Conservation (phyloP, 2,329 filamentous ascomycete species). For the Aspergillus sclerotialis region DNA sequence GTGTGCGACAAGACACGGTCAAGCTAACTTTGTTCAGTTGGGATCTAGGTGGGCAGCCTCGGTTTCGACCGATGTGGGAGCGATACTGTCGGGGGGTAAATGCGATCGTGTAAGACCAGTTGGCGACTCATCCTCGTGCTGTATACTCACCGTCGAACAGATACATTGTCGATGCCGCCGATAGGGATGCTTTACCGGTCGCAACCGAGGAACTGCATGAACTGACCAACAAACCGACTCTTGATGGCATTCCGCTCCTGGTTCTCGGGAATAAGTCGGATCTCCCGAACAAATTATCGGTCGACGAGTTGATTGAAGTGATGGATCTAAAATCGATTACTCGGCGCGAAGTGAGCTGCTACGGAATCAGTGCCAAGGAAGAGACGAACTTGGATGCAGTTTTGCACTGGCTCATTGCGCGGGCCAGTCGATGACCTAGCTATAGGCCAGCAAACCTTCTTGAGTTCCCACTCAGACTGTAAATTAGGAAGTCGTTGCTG, state of each 20-base stretch:
- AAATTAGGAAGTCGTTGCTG: too few relatives aligned
- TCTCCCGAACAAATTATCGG: conserved; percentile 78
- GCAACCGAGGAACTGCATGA: conserved; percentile 90
- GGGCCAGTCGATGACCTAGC: conserved; percentile 71
- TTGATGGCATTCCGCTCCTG: conserved; percentile 84
- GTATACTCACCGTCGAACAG: conserved; percentile 30
- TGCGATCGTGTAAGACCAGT: conserved; percentile 68
- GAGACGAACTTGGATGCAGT: conserved; percentile 98
- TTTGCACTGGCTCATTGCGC: conserved; percentile 90
- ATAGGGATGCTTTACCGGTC: conserved; percentile 69
- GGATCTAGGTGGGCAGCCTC: conserved; percentile 94
- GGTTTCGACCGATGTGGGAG: conserved; percentile 99
- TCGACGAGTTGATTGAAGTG: conserved; percentile 91
- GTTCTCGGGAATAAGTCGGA: conserved; percentile 98
- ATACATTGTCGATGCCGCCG: conserved; percentile 96
- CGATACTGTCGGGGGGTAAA: conserved; percentile 95
- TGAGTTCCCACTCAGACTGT: too few relatives aligned
- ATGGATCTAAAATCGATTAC: conserved; percentile 84
- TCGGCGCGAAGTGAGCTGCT: conserved; percentile 93
- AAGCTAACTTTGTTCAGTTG: conserved; percentile 49
- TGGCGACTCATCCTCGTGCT: background rate
- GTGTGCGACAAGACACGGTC: background rate
- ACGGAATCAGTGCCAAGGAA: conserved; percentile 97
- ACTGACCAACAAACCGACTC: conserved; percentile 73
- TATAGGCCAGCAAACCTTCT: too few relatives aligned